Percentiles rank a stretch among this genome's conserved stretches.
Evolutionary conservation across 345 rosid genomes (phyloP).

Genomic region (Eucalyptus polybractea): DNA sequence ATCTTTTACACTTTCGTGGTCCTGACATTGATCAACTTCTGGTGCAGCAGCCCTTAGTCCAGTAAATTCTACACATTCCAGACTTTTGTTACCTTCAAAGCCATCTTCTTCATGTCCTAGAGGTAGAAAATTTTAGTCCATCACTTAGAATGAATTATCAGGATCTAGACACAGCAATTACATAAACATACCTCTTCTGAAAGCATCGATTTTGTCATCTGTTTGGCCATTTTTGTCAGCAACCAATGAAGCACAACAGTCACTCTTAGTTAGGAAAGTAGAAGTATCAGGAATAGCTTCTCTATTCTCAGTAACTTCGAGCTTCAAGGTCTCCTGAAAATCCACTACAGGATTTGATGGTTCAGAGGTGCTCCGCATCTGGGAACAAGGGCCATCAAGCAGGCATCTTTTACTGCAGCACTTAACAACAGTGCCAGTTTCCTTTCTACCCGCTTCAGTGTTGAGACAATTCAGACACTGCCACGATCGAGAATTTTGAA

Average conservation of each 20-base stretch:
- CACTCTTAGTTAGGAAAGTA: constrained; percentile 5
- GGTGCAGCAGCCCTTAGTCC: neutral
- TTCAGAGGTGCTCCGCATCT: neutral
- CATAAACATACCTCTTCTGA: constrained; percentile 2
- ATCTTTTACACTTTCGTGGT: constrained; percentile 6
- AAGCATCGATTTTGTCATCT: neutral
- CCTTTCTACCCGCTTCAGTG: neutral
- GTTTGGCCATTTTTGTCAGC: constrained; percentile 12
- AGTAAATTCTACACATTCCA: neutral
- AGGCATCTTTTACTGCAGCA: neutral
- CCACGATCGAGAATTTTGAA: constrained; percentile 49
- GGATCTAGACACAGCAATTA: neutral
- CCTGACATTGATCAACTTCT: neutral
- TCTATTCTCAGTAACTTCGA: neutral
- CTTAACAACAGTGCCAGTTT: neutral
- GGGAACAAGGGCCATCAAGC: constrained; percentile 6
- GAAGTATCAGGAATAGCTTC: constrained; percentile 5
- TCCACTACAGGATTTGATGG: constrained; percentile 1
- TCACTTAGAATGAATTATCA: neutral
- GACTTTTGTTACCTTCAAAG: constrained; percentile 12
- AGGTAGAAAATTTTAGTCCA: neutral
- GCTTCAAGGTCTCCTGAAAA: constrained; percentile 10
- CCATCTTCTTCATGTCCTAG: constrained; percentile 18
- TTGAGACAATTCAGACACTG: constrained; percentile 28
- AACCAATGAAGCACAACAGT: neutral